phyloP scores from a whole-genome alignment of 495 filamentous ascomycete genomes.

The Xylaria curta region DNA sequence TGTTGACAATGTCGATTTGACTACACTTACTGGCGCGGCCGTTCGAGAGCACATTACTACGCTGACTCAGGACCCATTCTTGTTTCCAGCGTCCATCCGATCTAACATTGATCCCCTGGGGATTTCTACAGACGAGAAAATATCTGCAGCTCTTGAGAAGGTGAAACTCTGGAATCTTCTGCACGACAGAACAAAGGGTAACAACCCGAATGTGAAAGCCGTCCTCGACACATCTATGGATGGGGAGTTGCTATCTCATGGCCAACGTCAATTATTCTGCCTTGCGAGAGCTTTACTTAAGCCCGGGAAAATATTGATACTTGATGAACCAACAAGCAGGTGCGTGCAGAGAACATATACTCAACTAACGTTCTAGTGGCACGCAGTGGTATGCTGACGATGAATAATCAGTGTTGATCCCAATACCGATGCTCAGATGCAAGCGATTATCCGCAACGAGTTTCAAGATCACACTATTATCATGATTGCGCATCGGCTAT shows the following conservation, averaged over 20 bases:
- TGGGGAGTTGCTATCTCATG: slow-evolving; percentile 50
- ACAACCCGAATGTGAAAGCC: slow-evolving; percentile 37
- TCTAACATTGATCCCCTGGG: slow-evolving; percentile 50
- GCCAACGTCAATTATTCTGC: slow-evolving; percentile 56
- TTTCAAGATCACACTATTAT: slow-evolving; percentile 62
- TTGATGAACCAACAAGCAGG: slow-evolving; percentile 51
- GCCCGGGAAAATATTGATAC: slow-evolving; percentile 46
- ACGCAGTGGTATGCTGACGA: not conserved
- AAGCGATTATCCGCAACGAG: slow-evolving; percentile 60
- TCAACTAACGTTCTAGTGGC: not conserved
- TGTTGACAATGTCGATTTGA: slow-evolving; percentile 52
- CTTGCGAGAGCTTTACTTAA: slow-evolving; percentile 44
- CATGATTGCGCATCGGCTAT: slow-evolving; percentile 63
- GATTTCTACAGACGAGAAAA: not conserved
- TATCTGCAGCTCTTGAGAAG: not conserved
- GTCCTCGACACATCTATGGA: slow-evolving; percentile 40
- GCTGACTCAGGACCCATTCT: slow-evolving; percentile 54
- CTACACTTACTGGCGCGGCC: slow-evolving; percentile 32
- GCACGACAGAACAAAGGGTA: slow-evolving; percentile 12
- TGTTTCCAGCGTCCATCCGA: slow-evolving; percentile 48
- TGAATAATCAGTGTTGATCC: slow-evolving; percentile 48
- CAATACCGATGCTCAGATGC: slow-evolving; percentile 64
- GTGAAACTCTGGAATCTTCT: slow-evolving; percentile 16
- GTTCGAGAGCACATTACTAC: slow-evolving; percentile 45
- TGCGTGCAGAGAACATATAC: not conserved